Conservation (phyloP, 306 rosid species). For the Dryas octopetala region DNA sequence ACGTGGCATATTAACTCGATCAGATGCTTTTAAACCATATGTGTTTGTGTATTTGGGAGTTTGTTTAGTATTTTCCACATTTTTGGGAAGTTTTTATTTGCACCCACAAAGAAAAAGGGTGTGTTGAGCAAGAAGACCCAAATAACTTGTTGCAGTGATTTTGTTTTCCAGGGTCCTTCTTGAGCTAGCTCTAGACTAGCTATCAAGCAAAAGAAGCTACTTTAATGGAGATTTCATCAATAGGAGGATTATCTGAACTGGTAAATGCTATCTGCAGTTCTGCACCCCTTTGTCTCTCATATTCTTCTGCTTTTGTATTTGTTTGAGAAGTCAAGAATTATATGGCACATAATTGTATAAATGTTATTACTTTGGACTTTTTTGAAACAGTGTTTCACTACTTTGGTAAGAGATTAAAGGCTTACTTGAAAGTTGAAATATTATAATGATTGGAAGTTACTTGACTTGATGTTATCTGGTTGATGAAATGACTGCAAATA, state of each 20-base stretch:
- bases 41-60: too few species aligned
- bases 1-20: too few species aligned
- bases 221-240: slow-evolving; percentile 62
- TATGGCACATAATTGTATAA: background rate
- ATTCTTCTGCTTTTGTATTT: background rate
- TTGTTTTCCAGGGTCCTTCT: slow-evolving; percentile 28
- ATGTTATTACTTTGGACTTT: background rate
- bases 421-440: too few species aligned
- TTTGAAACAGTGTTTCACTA: background rate
- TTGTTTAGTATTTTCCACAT: too few species aligned
- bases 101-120: background rate
- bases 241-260: slow-evolving; percentile 54
- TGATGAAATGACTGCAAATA: background rate
- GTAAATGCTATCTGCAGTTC: slow-evolving; percentile 34
- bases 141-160: slow-evolving; percentile 14
- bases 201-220: slow-evolving; percentile 19
- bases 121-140: background rate
- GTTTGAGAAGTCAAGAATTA: background rate
- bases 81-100: too few species aligned
- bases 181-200: slow-evolving; percentile 20
- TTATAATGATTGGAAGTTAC: too few species aligned
- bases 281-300: background rate
- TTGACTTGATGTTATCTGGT: background rate
- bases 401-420: background rate
- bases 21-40: too few species aligned